phyloP scores from a whole-genome alignment of 1,284 basidiomycete genomes.

The Trichosporon sp. region DNA sequence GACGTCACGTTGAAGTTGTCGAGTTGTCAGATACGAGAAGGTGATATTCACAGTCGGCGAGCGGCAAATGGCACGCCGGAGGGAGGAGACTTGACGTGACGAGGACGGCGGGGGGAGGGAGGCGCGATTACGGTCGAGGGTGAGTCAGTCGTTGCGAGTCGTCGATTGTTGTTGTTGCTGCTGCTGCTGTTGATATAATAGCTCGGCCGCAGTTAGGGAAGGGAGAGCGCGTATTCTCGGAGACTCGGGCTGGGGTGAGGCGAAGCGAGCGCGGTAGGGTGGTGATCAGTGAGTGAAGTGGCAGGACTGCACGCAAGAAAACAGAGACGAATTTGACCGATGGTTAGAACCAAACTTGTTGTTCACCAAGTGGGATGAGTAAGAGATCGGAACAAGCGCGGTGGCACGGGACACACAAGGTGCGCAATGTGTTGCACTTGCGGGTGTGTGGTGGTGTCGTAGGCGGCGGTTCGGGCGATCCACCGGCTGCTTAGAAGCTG shows the following conservation, averaged over 20 bases:
- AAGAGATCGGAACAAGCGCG: neutral
- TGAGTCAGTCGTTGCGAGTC: neutral
- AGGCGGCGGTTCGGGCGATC: constrained; percentile 2
- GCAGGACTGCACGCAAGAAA: neutral
- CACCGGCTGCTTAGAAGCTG: neutral
- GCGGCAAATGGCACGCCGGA: neutral
- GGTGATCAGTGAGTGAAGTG: neutral
- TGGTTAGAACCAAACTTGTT: neutral
- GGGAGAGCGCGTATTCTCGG: neutral
- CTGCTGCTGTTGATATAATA: too few species aligned
- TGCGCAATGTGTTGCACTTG: neutral
- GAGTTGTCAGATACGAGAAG: neutral
- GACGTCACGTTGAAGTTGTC: neutral
- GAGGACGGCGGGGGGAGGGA: neutral
- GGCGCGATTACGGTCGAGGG: neutral
- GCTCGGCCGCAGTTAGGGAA: neutral
- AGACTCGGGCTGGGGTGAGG: neutral
- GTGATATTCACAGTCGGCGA: neutral
- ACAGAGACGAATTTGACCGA: neutral
- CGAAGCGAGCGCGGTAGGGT: neutral
- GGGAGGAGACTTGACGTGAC: neutral
- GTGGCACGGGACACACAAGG: neutral
- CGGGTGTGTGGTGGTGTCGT: neutral
- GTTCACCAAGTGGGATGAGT: neutral
- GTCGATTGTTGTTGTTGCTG: neutral